Evolutionary conservation across 164 flowering plant genomes (phyloP).

Genomic region (Warburgia ugandensis): DNA sequence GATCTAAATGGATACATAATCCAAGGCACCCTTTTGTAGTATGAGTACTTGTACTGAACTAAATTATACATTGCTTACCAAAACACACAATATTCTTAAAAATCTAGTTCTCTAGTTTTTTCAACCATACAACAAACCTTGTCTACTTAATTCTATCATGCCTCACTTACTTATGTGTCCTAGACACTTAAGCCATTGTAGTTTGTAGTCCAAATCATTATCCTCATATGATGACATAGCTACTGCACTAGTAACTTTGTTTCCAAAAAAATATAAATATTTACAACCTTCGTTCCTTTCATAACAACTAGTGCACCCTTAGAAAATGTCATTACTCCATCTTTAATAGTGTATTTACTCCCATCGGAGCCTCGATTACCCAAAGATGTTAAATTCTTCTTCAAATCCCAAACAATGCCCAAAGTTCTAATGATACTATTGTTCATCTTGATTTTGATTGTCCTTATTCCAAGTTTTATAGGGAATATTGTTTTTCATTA

Average conservation of each 20-base stretch:
- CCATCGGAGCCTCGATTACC: constrained; percentile 1
- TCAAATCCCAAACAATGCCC: neutral
- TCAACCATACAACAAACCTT: neutral
- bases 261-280: neutral
- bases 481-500: no score
- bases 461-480: no score
- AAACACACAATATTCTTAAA: constrained; percentile 1
- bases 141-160: neutral
- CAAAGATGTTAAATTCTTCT: neutral
- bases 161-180: neutral
- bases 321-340: neutral
- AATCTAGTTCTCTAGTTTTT: neutral
- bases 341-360: no score
- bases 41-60: no score
- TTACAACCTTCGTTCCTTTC: neutral
- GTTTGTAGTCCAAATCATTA: no score
- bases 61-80: neutral
- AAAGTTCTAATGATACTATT: no score
- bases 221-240: neutral
- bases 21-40: no score
- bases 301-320: constrained; percentile 1
- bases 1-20: no score
- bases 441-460: no score
- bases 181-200: neutral
- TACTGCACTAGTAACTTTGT: neutral